Base-by-base conservation (phyloP, 768 basidiomycete species). In the Termitomyces sp. region DNA sequence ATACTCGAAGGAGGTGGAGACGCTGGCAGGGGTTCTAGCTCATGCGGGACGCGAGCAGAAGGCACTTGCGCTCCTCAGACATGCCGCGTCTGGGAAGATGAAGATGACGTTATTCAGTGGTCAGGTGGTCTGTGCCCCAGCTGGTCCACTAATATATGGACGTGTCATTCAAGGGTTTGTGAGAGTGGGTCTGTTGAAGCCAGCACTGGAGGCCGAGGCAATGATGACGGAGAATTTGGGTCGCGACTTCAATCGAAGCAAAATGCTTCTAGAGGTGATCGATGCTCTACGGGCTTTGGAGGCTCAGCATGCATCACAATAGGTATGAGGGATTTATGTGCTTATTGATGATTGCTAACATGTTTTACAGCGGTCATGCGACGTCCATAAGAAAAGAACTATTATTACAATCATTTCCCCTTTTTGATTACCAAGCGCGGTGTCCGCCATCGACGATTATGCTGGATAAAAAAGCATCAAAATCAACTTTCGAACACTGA, bases 371-470 rank as follows among this genome's bases (percentile, higher is more conserved):
- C 15, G 3, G 10, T 27, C 42, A 25, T 42, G 7, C 7, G 23
- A 42, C 16, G n/a, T 12, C 3, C 1, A 35, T 2, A 48, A 22
- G 16, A 33, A 36, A 1, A 36, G 3, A 16, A 25, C 47, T 25
- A 33, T 11, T 38, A 7, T 29, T 36, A 36, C 35, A 49, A 6
- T 13, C 23, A 15, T 35, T 15, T 25, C 12, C 20, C 6, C 12
- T 27, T 13, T 15, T 10, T n/a, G 2, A 10, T 51, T 44, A 63
- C 59, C 61, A 64, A 27, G 62, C 57, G 29, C 59, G 46, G 50
- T 64, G 62, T 2, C 63, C 63, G 13, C 63, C 63, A 43, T 64
- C 62, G 38, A 63, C 62, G 7, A 57, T 59, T 32, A 64, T 61
- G 49, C 63, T 64, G 36, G 32, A 32, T 29, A 31, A 22, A 42